phyloP scores from a whole-genome alignment of 2,329 filamentous ascomycete species.

The Alternaria triticimaculans region DNA sequence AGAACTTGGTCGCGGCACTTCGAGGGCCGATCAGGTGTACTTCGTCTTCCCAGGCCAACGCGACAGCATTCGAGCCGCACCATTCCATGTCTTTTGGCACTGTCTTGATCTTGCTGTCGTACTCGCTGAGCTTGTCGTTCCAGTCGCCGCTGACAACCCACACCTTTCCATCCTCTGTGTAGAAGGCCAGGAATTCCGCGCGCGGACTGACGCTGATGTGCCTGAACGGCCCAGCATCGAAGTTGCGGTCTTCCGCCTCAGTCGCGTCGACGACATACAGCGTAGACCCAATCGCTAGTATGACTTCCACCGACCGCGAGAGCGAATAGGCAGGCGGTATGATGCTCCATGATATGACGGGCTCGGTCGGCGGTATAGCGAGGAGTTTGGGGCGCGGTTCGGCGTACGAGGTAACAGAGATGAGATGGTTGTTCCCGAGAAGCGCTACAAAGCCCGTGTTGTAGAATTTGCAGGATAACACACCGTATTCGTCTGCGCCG shows the following conservation, averaged over 20 bases:
- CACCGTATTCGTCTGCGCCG: conserved; percentile 84
- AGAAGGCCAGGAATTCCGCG: conserved; percentile 85
- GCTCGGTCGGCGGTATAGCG: conserved; percentile 75
- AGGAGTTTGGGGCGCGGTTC: conserved; percentile 88
- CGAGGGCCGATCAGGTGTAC: conserved; percentile 90
- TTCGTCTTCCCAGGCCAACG: conserved; percentile 97
- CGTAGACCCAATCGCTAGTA: conserved; percentile 83
- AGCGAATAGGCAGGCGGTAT: conserved; percentile 88
- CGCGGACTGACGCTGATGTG: conserved; percentile 92
- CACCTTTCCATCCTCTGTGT: conserved; percentile 80
- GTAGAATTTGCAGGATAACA: conserved; percentile 91
- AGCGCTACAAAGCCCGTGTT: conserved; percentile 90
- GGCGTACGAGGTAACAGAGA: conserved; percentile 86
- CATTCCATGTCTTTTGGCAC: conserved; percentile 88
- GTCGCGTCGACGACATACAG: conserved; percentile 86
- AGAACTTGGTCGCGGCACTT: conserved; percentile 77
- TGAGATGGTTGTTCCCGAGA: conserved; percentile 83
- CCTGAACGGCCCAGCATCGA: conserved; percentile 90
- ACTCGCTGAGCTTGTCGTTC: conserved; percentile 88
- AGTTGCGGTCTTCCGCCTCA: conserved; percentile 87
- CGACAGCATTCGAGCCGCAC: conserved; percentile 93
- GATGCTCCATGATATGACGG: conserved; percentile 86
- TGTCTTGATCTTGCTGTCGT: conserved; percentile 85
- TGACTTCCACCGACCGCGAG: conserved; percentile 89
- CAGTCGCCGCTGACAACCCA: conserved; percentile 97